Base-by-base conservation (phyloP, 2,329 filamentous ascomycete species). In the Colletotrichum eleusines region DNA sequence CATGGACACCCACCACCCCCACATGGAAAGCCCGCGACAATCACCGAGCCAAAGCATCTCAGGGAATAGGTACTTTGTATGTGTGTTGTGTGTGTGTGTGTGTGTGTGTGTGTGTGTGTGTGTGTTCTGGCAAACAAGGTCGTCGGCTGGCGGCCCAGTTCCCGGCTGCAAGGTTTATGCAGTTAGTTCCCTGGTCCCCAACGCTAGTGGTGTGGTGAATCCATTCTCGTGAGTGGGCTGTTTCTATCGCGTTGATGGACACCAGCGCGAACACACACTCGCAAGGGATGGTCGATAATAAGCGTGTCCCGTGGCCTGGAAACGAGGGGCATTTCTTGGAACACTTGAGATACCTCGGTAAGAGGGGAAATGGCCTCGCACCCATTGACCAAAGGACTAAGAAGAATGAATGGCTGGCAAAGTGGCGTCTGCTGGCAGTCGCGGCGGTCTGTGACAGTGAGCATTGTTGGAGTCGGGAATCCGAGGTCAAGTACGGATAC, bases 401-500 rank as follows among this genome's bases (percentile, higher is more conserved):
- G 44, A 40, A 44, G n/a, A 20, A n/a, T n/a, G 12, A 44, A 66
- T 60, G 42, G 42, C 38, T 23, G 33, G 66, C 42, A 40, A 50
- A 50, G 66, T 66, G 66, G 54, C 66, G 62, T 20, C 38, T 57
- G 50, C 20, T 70, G 67, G 63, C 68, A 62, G 67, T 35, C 28
- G 63, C 67, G 63, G 63, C 63, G 67, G 50, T 70, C 68, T 67
- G 68, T 70, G 63, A 23, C 63, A 35, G 33, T 20, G 42, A 70
- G 68, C 68, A 70, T 67, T 55, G 63, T 55, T 70, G 67, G 67
- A 42, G 67, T 51, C 40, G 48, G 44, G n/a, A n/a, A n/a, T n/a
- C n/a, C n/a, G n/a, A n/a, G n/a, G n/a, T n/a, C n/a, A n/a, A n/a
- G n/a, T n/a, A n/a, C n/a, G n/a, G n/a, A n/a, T n/a, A n/a, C n/a